Conservation (phyloP, 116 monocot species). For the Cymodocea nodosa region DNA sequence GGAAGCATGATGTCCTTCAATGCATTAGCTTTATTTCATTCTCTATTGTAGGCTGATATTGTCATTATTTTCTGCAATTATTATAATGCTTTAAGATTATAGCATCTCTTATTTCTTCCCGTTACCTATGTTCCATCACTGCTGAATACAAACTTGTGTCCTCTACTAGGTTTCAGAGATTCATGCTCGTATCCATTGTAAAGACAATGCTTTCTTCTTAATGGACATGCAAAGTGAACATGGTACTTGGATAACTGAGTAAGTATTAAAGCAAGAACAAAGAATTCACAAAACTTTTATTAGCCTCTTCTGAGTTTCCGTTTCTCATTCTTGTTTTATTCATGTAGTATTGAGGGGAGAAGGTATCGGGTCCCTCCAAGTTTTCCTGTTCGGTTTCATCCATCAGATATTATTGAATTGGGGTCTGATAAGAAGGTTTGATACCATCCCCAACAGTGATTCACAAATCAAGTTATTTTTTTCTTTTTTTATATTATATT, state of each 20-base stretch:
- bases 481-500: background rate
- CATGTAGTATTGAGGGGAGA: slow-evolving; percentile 77
- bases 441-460: background rate
- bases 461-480: background rate
- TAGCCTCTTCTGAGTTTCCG: background rate
- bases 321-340: background rate
- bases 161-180: slow-evolving; percentile 40
- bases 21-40: too few species aligned
- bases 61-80: too few species aligned
- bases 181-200: slow-evolving; percentile 74
- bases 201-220: slow-evolving; percentile 72
- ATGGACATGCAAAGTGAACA: slow-evolving; percentile 71
- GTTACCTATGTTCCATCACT: background rate
- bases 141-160: background rate
- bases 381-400: slow-evolving; percentile 60
- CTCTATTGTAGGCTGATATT: too few species aligned
- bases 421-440: slow-evolving; percentile 81
- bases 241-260: slow-evolving; percentile 92
- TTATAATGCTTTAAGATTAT: background rate
- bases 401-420: slow-evolving; percentile 67
- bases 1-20: too few species aligned
- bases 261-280: slow-evolving; percentile 15
- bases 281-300: background rate
- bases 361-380: slow-evolving; percentile 45
- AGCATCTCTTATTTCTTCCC: background rate